phyloP scores from a whole-genome alignment of 164 flowering plant genomes.

The Berberis vulgaris region DNA sequence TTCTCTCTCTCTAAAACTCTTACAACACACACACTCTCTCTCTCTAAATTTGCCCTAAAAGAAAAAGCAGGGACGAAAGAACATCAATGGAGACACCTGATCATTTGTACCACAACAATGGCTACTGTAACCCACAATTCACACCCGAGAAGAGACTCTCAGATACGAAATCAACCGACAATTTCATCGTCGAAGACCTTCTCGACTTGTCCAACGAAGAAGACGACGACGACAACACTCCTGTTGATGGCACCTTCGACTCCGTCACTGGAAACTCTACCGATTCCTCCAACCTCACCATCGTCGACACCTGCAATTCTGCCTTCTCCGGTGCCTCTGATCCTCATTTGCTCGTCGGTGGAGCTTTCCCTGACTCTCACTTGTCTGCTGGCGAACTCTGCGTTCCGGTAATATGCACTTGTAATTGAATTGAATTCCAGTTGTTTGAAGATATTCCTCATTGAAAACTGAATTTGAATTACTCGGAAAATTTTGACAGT shows the following conservation, averaged over 20 bases:
- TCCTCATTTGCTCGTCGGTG: constrained; percentile 25
- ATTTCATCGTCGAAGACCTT: constrained; percentile 72
- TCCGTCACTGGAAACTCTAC: constrained; percentile 27
- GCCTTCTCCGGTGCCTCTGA: constrained; percentile 41
- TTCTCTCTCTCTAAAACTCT: constrained; percentile 4
- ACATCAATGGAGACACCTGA: constrained; percentile 35
- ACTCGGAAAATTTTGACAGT: constrained; percentile 21
- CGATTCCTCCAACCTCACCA: constrained; percentile 50
- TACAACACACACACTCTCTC: background rate
- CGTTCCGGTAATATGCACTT: constrained; percentile 54
- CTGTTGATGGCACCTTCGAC: constrained; percentile 15
- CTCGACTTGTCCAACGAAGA: constrained; percentile 72
- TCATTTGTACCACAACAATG: constrained; percentile 5
- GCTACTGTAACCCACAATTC: constrained; percentile 14
- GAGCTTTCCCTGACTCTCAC: constrained; percentile 32
- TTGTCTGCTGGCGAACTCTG: constrained; percentile 63
- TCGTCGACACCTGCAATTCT: constrained; percentile 59
- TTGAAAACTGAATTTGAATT: background rate
- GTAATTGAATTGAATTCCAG: background rate
- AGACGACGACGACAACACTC: constrained; percentile 5
- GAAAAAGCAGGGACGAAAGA: background rate
- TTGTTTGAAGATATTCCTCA: background rate
- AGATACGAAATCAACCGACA: constrained; percentile 31
- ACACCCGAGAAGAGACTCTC: constrained; percentile 29
- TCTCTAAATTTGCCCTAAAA: background rate